Evolutionary conservation across 1,284 basidiomycete species (phyloP).

Genomic region (Leccinum solheimii): DNA sequence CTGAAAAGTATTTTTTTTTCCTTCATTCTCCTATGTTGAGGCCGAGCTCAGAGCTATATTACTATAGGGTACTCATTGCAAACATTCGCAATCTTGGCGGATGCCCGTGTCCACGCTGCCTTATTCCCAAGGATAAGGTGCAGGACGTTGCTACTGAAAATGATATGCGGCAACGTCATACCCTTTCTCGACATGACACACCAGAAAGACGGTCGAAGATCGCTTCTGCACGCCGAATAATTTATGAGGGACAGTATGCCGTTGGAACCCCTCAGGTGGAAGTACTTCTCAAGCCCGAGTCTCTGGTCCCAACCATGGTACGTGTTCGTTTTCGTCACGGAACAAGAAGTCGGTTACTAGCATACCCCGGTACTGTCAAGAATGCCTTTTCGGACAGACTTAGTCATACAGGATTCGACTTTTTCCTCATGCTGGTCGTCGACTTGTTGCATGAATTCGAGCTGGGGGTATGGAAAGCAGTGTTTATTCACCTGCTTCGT

Average conservation of each 20-base stretch:
- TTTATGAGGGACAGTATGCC: background rate
- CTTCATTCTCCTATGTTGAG: background rate
- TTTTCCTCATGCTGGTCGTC: background rate
- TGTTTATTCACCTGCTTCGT: background rate
- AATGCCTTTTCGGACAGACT: background rate
- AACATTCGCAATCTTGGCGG: background rate
- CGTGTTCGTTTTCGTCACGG: no score
- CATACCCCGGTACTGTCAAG: background rate
- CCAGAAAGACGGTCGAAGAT: background rate
- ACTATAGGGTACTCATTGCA: background rate
- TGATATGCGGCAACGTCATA: background rate
- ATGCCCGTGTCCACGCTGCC: background rate
- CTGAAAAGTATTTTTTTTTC: background rate
- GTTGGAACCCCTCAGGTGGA: background rate
- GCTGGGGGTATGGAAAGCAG: background rate
- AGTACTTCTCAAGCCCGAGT: no score
- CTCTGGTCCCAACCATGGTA: no score
- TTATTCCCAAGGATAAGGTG: background rate
- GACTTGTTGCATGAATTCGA: background rate
- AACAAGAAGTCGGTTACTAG: no score
- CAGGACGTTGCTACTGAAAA: background rate
- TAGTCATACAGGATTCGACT: background rate
- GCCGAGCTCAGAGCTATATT: background rate
- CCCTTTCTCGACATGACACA: background rate
- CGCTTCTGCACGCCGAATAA: background rate